Percentiles rank a stretch among this genome's conserved stretches.
Evolutionary conservation across 345 rosid genomes (phyloP).

Genomic region (Bruguiera gymnorhiza): DNA sequence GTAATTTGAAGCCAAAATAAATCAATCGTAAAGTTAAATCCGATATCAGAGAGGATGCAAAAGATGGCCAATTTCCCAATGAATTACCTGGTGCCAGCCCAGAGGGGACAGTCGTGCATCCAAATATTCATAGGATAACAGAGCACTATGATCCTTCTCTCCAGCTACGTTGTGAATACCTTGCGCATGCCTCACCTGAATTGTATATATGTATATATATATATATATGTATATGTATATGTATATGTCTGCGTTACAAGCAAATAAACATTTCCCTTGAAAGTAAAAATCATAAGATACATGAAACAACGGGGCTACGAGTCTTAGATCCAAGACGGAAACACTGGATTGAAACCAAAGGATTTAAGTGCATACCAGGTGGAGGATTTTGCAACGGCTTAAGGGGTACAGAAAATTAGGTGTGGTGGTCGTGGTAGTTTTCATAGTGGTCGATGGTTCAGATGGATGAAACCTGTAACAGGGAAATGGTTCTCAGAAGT

Average conservation of each 20-base stretch:
- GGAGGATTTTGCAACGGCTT: conserved; percentile 49
- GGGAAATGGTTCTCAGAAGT: too few relatives aligned
- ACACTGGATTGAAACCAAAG: background rate
- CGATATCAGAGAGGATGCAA: background rate
- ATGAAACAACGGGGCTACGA: too few relatives aligned
- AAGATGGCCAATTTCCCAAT: background rate
- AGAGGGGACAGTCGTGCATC: conserved; percentile 58
- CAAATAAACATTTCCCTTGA: background rate
- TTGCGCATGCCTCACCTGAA: conserved; percentile 72
- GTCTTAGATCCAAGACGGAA: background rate
- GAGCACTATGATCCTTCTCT: conserved; percentile 35
- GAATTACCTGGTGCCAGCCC: conserved; percentile 53
- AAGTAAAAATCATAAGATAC: background rate
- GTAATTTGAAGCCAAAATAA: too few relatives aligned
- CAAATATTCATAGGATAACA: conserved; percentile 49
- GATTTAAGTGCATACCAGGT: conserved; percentile 35
- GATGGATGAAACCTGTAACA: background rate
- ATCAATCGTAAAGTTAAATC: too few relatives aligned
- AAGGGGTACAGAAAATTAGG: conserved; percentile 34
- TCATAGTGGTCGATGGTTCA: background rate
- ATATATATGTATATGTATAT: too few relatives aligned
- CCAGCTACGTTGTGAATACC: conserved; percentile 63
- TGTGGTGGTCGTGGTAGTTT: conserved; percentile 22
- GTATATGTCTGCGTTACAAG: background rate
- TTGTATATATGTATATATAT: too few relatives aligned